Conservation (phyloP, 1,139 yeast species). For the Chernovozyma sophiae-reginae region DNA sequence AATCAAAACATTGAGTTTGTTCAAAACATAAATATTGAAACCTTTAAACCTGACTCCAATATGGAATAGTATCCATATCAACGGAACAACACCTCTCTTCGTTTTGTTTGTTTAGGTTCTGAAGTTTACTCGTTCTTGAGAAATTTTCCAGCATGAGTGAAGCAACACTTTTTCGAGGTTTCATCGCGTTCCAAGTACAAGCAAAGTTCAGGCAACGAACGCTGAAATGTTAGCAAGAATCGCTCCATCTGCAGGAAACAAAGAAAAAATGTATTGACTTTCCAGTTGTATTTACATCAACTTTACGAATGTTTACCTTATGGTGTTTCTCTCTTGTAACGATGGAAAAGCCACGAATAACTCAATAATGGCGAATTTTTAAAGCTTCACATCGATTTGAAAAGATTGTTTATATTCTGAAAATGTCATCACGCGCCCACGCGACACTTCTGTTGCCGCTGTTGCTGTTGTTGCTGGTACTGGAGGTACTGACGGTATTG, state of each 20-base stretch:
- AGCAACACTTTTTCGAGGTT: too few species aligned
- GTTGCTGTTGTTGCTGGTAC: too few species aligned
- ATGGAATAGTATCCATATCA: not conserved
- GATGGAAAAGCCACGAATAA: not conserved
- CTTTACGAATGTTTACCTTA: not conserved
- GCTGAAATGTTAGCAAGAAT: too few species aligned
- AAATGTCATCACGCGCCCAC: not conserved
- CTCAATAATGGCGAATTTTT: too few species aligned
- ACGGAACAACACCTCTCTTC: not conserved
- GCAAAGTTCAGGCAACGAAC: too few species aligned
- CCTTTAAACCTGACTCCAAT: too few species aligned
- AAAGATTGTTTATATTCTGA: not conserved
- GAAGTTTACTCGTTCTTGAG: not conserved
- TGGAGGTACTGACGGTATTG: too few species aligned
- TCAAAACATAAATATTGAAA: not conserved
- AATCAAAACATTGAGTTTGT: not conserved
- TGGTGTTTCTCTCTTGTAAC: not conserved
- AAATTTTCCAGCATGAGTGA: not conserved
- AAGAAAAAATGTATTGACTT: too few species aligned
- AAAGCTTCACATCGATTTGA: not conserved
- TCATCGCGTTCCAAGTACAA: too few species aligned
- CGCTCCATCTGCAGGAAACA: too few species aligned
- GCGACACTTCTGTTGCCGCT: too few species aligned
- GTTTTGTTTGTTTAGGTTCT: not conserved
- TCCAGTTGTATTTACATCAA: not conserved